phyloP scores from a whole-genome alignment of 176 grass and related monocot genomes.

The Oryza nivara region DNA sequence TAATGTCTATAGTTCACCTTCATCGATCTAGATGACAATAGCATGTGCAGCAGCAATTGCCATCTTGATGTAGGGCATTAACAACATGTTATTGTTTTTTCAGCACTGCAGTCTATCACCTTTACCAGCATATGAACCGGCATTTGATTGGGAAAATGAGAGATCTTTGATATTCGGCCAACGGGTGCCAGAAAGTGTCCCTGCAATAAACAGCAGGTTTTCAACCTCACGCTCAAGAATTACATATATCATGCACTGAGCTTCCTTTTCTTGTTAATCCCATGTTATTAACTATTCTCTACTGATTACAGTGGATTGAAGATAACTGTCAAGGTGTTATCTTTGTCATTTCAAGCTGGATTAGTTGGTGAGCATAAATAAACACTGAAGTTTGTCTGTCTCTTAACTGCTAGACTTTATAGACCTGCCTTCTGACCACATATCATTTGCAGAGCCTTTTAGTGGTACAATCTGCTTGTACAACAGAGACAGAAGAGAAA shows the following conservation, averaged over 20 bases:
- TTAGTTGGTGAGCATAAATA: slow-evolving; percentile 80
- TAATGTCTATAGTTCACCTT: slow-evolving; percentile 11
- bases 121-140: slow-evolving; percentile 90
- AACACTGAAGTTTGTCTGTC: slow-evolving; percentile 25
- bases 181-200: slow-evolving; percentile 78
- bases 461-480: slow-evolving; percentile 98
- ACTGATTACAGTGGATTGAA: slow-evolving; percentile 75
- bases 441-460: slow-evolving; percentile 77
- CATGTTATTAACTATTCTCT: slow-evolving; percentile 47
- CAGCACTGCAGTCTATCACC: slow-evolving; percentile 89
- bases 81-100: slow-evolving; percentile 43
- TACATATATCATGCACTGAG: slow-evolving; percentile 4
- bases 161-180: slow-evolving; percentile 97
- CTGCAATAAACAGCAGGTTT: slow-evolving; percentile 81
- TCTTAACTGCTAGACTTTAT: slow-evolving; percentile 32
- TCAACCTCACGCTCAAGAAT: slow-evolving; percentile 39
- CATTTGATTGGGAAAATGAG: slow-evolving; percentile 99
- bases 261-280: slow-evolving; percentile 18
- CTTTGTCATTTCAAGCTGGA: slow-evolving; percentile 95
- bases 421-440: slow-evolving; percentile 29
- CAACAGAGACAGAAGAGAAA: slow-evolving; percentile 96
- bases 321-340: slow-evolving; percentile 95
- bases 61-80: slow-evolving; percentile 34
- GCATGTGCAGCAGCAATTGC: slow-evolving; percentile 14
- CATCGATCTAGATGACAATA: slow-evolving; percentile 14